phyloP scores from a whole-genome alignment of 2,329 filamentous ascomycete genomes.

The Colletotrichum sublineola region DNA sequence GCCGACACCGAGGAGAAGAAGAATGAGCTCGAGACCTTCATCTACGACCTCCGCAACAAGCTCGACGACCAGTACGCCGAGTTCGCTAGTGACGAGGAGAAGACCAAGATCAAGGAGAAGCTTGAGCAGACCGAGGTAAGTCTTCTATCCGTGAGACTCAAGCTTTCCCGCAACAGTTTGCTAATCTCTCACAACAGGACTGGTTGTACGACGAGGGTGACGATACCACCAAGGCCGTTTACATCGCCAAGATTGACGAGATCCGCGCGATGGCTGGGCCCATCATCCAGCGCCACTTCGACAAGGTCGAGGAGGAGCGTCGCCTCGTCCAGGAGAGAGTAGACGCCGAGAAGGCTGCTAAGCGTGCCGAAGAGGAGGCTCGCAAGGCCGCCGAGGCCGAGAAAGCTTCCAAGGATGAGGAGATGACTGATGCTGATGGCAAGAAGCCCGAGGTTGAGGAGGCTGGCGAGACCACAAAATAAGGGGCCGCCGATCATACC shows the following conservation, averaged over 20 bases:
- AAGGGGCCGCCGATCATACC: conserved; percentile 24
- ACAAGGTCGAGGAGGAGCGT: conserved; percentile 91
- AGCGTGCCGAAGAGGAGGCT: conserved; percentile 73
- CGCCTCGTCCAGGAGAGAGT: conserved; percentile 81
- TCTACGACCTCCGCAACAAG: conserved; percentile 97
- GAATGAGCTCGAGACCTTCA: conserved; percentile 98
- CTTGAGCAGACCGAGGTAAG: conserved; percentile 89
- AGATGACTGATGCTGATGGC: conserved; percentile 73
- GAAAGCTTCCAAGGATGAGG: conserved; percentile 68
- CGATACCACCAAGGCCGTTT: conserved; percentile 92
- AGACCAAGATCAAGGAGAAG: conserved; percentile 86
- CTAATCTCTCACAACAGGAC: conserved; percentile 72
- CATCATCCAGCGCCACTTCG: conserved; percentile 93
- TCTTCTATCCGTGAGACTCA: conserved; percentile 19
- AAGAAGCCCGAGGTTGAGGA: conserved; percentile 66
- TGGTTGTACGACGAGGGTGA: conserved; percentile 99
- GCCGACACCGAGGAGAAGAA: conserved; percentile 99
- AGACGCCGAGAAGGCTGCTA: conserved; percentile 83
- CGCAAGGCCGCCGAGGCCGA: conserved; percentile 66
- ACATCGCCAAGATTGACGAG: conserved; percentile 95
- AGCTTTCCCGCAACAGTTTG: background rate
- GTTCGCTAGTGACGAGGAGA: conserved; percentile 92
- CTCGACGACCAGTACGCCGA: conserved; percentile 92
- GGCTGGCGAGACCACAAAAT: conserved; percentile 50
- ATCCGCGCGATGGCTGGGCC: conserved; percentile 91